Conservation (phyloP, 164 flowering plant species). For the Annona cherimola region DNA sequence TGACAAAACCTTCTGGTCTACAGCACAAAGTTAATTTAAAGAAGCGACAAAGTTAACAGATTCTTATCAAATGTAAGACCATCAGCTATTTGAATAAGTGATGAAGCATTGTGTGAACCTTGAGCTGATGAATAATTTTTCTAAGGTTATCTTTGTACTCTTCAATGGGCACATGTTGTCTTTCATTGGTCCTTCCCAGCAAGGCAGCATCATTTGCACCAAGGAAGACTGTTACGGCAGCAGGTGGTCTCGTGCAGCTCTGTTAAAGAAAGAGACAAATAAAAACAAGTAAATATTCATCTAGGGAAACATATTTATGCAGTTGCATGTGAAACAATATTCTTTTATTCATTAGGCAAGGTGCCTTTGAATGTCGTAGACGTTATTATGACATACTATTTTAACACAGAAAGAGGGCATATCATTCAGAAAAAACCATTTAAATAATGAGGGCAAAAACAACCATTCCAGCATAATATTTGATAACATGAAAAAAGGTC, state of each 20-base stretch:
- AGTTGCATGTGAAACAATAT: no score
- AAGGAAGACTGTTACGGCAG: conserved; percentile 74
- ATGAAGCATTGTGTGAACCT: conserved; percentile 37
- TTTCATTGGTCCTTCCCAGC: conserved; percentile 49
- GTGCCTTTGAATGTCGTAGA: no score
- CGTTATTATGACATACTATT: no score
- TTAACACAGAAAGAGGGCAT: no score
- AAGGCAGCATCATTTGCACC: conserved; percentile 98
- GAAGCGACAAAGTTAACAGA: background rate
- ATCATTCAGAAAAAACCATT: no score
- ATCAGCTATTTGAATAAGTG: background rate
- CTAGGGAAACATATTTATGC: no score
- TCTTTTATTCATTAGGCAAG: no score
- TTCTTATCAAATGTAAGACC: background rate
- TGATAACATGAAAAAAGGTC: background rate
- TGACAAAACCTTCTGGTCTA: no score
- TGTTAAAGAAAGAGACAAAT: conserved; percentile 13
- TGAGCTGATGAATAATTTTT: conserved; percentile 62
- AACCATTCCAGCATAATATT: no score
- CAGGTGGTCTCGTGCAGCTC: conserved; percentile 45
- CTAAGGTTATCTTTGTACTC: conserved; percentile 77
- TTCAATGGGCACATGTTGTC: conserved; percentile 78
- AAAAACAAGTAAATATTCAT: no score
- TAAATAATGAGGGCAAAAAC: no score
- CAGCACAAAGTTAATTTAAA: no score